These are phyloP conservation scores for Sclerotinia glacialis DNA, from an alignment of 2,329 filamentous ascomycete genomes.

Conservation along the genomic window DNA sequence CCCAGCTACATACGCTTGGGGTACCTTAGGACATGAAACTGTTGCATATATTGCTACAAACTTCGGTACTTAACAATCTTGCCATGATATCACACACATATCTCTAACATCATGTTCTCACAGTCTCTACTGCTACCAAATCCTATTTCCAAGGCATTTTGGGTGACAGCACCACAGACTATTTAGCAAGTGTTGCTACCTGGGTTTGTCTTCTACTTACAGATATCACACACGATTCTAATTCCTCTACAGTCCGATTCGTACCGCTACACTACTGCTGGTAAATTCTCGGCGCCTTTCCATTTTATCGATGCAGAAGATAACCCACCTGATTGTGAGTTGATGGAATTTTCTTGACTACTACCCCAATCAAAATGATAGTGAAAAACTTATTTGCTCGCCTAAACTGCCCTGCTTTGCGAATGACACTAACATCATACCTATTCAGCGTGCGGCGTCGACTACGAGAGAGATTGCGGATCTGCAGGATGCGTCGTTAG, in stretches of 20 bases:
- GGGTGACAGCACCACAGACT: conserved; percentile 52
- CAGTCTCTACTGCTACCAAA: conserved; percentile 55
- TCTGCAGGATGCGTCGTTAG: conserved; percentile 57
- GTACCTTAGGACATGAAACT: conserved; percentile 60
- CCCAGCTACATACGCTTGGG: conserved; percentile 32
- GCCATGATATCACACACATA: background rate
- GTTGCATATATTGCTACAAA: conserved; percentile 61
- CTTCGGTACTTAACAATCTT: conserved; percentile 41
- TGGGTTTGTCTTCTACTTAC: conserved; percentile 43
- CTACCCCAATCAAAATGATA: background rate
- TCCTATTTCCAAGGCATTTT: conserved; percentile 57
- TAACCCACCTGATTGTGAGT: conserved; percentile 48
- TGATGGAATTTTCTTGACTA: background rate
- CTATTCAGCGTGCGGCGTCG: conserved; percentile 49
- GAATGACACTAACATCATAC: background rate
- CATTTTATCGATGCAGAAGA: conserved; percentile 70
- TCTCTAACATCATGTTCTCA: background rate
- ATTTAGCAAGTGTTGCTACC: conserved; percentile 61
- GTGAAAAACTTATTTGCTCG: background rate
- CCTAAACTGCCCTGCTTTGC: background rate
- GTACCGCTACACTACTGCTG: conserved; percentile 59
- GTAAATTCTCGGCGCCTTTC: conserved; percentile 58
- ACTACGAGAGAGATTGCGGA: conserved; percentile 60
- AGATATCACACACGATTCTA: background rate
- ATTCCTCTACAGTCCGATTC: conserved; percentile 48